Conservation (phyloP, 2,329 filamentous ascomycete genomes). For the Diaporthe sp. region DNA sequence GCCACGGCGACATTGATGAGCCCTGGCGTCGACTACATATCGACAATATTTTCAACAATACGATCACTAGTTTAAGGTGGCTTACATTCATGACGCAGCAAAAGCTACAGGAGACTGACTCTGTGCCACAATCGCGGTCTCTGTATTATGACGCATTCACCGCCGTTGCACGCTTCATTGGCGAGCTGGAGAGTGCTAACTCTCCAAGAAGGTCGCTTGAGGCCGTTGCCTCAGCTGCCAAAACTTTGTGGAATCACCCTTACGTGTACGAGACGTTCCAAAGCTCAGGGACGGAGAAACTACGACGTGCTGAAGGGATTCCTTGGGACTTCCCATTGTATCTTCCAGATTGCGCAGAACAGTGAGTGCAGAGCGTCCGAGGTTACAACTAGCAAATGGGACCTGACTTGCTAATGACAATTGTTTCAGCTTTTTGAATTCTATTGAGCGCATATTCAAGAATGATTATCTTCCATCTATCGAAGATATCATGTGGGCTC, state of each 20-base stretch:
- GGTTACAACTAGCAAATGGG: not conserved
- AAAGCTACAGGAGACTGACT: not conserved
- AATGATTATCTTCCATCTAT: not conserved
- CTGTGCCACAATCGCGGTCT: not conserved
- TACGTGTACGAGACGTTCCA: not conserved
- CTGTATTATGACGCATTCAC: not conserved
- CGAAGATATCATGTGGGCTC: conserved; percentile 17
- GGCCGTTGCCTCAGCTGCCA: not conserved
- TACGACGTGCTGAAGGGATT: not conserved
- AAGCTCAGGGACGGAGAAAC: not conserved
- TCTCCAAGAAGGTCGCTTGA: not conserved
- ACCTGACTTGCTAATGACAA: not conserved
- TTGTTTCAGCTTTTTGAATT: conserved; percentile 4
- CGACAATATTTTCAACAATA: not conserved
- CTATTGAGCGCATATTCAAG: not conserved
- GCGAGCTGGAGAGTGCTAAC: not conserved
- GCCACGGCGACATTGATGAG: not conserved
- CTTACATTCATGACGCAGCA: not conserved
- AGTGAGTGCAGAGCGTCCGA: not conserved
- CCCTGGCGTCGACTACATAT: not conserved
- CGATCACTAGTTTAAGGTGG: not conserved
- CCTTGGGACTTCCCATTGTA: not conserved
- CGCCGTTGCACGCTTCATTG: not conserved
- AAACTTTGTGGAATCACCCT: not conserved
- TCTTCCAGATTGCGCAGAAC: conserved; percentile 3